Conservation (phyloP, 768 basidiomycete genomes). For the Kondoa subrosea region DNA sequence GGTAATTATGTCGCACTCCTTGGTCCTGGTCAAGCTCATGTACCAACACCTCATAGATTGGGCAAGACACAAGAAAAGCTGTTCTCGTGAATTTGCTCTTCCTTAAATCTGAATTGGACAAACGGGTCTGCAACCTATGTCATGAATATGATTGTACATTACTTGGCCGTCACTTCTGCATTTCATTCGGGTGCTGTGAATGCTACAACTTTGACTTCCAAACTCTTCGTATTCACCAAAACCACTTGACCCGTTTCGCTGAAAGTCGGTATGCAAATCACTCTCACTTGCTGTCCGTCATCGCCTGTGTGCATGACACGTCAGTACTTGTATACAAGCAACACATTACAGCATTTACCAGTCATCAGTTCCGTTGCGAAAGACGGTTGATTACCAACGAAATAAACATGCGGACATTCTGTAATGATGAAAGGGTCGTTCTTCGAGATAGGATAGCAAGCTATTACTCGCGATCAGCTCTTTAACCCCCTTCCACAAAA, state of each 20-base stretch:
- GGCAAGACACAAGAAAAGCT: too few relatives aligned
- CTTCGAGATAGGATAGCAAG: slow-evolving; percentile 86
- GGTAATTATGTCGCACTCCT: too few relatives aligned
- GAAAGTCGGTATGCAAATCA: slow-evolving; percentile 70
- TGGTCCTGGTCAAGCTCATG: too few relatives aligned
- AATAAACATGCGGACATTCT: slow-evolving; percentile 76
- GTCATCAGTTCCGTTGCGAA: slow-evolving; percentile 59
- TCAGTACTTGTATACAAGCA: background rate
- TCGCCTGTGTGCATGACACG: slow-evolving; percentile 11
- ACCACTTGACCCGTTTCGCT: slow-evolving; percentile 58
- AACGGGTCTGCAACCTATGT: too few relatives aligned
- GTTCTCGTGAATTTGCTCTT: too few relatives aligned
- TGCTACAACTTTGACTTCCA: slow-evolving; percentile 42
- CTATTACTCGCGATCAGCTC: slow-evolving; percentile 23
- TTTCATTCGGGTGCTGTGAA: slow-evolving; percentile 15
- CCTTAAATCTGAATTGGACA: too few relatives aligned
- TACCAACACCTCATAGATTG: too few relatives aligned
- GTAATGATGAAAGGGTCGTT: slow-evolving; percentile 74
- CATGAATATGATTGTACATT: too few relatives aligned
- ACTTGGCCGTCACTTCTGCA: too few relatives aligned
- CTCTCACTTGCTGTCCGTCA: slow-evolving; percentile 36
- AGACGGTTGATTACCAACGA: slow-evolving; percentile 74
- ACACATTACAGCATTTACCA: slow-evolving; percentile 33
- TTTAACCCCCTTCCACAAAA: background rate
- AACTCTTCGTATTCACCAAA: slow-evolving; percentile 58